Base-by-base conservation (phyloP, 2,329 filamentous ascomycete species). In the Exserohilum turcica region DNA sequence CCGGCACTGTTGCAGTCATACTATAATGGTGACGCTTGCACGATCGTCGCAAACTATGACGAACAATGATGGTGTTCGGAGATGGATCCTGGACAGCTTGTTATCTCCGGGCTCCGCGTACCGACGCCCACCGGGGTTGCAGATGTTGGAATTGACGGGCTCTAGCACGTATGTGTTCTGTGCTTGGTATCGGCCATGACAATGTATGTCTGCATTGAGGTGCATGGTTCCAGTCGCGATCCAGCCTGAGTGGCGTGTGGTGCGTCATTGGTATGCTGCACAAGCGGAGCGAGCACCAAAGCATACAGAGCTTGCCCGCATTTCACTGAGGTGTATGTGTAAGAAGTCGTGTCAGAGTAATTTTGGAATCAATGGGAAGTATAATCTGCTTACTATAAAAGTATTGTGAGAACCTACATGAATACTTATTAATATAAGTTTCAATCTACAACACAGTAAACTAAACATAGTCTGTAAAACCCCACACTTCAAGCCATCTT, bases 1-100 rank as follows among this genome's bases (percentile, higher is more conserved):
- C 31, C 43, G 46, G 33, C 18, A 36, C 28, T 19, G 13, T 33
- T 39, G 21, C 43, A 44, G 35, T n/a, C 28, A 48, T 24, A 31
- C 27, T 29, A 54, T 52, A 40, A 48, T 55, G 12, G 47, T 57
- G 55, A 52, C 46, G 51, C 46, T 54, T 53, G 32, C 31, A 53
- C 31, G 21, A 16, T n/a, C 32, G 19, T 19, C 38, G 39, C 43
- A 19, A 40, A 29, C 18, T 38, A 57, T 57, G 54, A 57, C 54
- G 51, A 43, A 50, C 50, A 33, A 32, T 44, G 43, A 51, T 55
- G 43, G 29, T 52, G 38, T 27, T 44, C 43, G 43, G 45, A 37
- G 45, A 38, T 43, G 35, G 43, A 52, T 38, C 38, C 52, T 55
- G 37, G 24, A 36, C 15, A 7, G 21, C 38, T 35, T 37, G 39